A percentile compares a stretch with the other conserved stretches of the same genome.
Conservation (phyloP, 2,329 filamentous ascomycete species). For the Colletotrichum shisoi region DNA sequence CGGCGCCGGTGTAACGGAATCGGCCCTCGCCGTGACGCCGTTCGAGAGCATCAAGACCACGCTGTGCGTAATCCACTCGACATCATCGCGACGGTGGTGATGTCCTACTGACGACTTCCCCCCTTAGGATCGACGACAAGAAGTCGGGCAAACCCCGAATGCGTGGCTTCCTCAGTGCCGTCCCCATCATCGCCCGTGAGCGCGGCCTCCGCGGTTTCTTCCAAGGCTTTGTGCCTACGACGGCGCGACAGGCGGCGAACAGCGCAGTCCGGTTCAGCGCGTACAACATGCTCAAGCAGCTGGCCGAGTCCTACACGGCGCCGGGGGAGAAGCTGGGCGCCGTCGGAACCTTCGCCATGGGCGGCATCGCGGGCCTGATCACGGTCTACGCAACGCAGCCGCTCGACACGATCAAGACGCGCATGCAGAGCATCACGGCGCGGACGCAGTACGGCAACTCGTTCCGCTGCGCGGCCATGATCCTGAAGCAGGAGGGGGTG, state of each 20-base stretch:
- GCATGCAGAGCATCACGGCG: conserved; percentile 97
- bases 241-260: conserved; percentile 92
- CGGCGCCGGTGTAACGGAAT: conserved; percentile 93
- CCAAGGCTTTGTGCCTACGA: conserved; percentile 95
- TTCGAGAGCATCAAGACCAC: conserved; percentile 99
- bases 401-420: conserved; percentile 93
- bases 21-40: conserved; percentile 89
- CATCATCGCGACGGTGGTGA: no score
- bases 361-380: conserved; percentile 85
- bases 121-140: conserved; percentile 87
- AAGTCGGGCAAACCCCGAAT: conserved; percentile 86
- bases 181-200: conserved; percentile 85
- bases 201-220: conserved; percentile 92
- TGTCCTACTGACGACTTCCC: conserved; percentile 2
- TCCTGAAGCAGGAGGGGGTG: conserved; percentile 88
- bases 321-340: conserved; percentile 94
- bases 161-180: conserved; percentile 90
- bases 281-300: conserved; percentile 88
- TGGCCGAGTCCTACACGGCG: conserved; percentile 89
- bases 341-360: conserved; percentile 87
- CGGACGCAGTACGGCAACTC: conserved; percentile 83
- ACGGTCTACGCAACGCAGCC: conserved; percentile 82
- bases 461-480: conserved; percentile 79
- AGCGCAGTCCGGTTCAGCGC: conserved; percentile 89
- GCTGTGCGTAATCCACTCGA: conserved; percentile 60